Base-by-base conservation (phyloP, 2,329 filamentous ascomycete genomes). In the Metarhizium guizhouense region DNA sequence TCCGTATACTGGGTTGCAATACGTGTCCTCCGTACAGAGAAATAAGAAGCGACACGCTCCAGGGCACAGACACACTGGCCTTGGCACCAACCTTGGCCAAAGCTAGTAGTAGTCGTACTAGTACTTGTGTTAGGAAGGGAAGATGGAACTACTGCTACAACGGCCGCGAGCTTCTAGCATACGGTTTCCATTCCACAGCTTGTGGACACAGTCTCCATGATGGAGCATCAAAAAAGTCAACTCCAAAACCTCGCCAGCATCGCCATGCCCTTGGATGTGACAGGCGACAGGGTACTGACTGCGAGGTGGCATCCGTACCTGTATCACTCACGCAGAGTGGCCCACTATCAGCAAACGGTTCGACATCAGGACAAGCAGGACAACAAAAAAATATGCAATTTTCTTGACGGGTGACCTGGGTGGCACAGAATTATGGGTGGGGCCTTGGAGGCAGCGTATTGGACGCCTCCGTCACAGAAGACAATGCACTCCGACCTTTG, bases 401-500 rank as follows among this genome's bases (percentile, higher is more conserved):
- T 20, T 42, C 50, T 42, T 30, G 32, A 52, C n/a, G 32, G 36
- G 36, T 20, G 30, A 29, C 38, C 43, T 52, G n/a, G 51, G 51
- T 53, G 42, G 42, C 40, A 47, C 40, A 36, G 20, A 18, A 47
- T 45, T 38, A 13, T 51, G 8, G 48, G 48, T 25, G 48, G 48
- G 34, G 29, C 48, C 6, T 20, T 25, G 32, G 18, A 43, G 49
- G 8, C 16, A 8, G n/a, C 54, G 56, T n/a, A 59, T 59, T 60
- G 59, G 59, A 57, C 59, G 58, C 56, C 56, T 58, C 56, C 20
- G 43, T 42, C 29, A n/a, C 59, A 53, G 53, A 54, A 53, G 55
- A 30, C 25, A 48, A 48, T 48, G 51, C 42, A 47, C 18, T 42
- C 25, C n/a, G 25, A 11, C 42, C 42, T n/a, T 43, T 52, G 25